These are phyloP conservation scores for Cicer pinnatifidum DNA, from an alignment of 306 rosid species.

Conservation along the genomic window DNA sequence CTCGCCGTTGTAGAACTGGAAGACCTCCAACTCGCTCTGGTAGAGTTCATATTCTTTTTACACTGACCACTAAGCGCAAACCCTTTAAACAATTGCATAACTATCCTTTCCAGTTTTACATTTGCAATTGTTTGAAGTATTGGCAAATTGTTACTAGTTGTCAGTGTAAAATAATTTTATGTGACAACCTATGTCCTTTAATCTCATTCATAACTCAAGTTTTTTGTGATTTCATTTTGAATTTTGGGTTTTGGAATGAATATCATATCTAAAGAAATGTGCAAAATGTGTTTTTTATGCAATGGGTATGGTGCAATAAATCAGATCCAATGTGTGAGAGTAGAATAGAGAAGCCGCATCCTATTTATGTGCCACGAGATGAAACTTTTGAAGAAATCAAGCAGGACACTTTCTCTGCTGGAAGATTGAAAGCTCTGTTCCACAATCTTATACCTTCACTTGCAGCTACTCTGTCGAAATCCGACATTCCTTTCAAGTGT, in stretches of 20 bases:
- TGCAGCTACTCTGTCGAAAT: constrained; percentile 74
- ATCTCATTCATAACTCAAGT: too few relatives aligned
- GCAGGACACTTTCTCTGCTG: constrained; percentile 79
- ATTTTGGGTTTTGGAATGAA: constrained; percentile 33
- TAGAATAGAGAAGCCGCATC: constrained; percentile 92
- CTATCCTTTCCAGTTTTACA: too few relatives aligned
- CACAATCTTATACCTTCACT: constrained; percentile 88
- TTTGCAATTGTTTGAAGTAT: too few relatives aligned
- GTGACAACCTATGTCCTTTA: too few relatives aligned
- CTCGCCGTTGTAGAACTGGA: constrained; percentile 92
- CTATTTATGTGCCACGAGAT: constrained; percentile 94
- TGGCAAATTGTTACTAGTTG: too few relatives aligned
- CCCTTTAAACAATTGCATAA: too few relatives aligned
- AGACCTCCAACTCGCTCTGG: constrained; percentile 70
- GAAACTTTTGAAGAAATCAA: constrained; percentile 93
- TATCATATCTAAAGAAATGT: constrained; percentile 30
- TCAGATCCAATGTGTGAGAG: constrained; percentile 75
- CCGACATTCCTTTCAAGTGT: constrained; percentile 81
- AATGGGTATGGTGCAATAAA: constrained; percentile 28
- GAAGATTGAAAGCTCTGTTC: constrained; percentile 87
- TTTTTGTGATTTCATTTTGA: not conserved
- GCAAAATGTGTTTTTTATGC: constrained; percentile 25
- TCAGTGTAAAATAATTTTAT: too few relatives aligned
- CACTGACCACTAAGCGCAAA: not conserved
- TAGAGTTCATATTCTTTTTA: constrained; percentile 27